Evolutionary conservation across 805 yeast genomes (phyloP).

Genomic region (Lipomyces sp.): DNA sequence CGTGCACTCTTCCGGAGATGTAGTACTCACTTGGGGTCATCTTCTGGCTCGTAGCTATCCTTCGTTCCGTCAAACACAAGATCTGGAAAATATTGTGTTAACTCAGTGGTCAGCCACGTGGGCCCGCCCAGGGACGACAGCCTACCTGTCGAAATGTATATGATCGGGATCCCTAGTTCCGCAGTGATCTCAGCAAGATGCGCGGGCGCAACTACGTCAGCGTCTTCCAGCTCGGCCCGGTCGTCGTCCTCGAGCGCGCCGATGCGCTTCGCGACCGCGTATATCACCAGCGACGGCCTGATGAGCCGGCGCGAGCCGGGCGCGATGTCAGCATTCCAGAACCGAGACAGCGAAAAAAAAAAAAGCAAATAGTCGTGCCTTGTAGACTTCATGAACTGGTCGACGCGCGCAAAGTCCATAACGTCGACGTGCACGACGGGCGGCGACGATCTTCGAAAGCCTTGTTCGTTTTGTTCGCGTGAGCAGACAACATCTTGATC

Average conservation of each 20-base stretch:
- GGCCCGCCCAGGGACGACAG: not conserved
- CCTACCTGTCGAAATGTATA: constrained; percentile 25
- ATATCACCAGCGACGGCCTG: constrained; percentile 23
- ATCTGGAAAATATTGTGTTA: constrained; percentile 4
- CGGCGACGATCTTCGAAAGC: constrained; percentile 10
- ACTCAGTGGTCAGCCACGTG: not conserved
- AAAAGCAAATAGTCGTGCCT: constrained; percentile 1
- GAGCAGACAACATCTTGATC: no score
- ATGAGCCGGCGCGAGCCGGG: no score
- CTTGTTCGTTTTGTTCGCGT: not conserved
- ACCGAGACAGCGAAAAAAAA: not conserved
- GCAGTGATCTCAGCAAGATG: constrained; percentile 16
- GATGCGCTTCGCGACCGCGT: constrained; percentile 26
- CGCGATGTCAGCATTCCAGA: not conserved
- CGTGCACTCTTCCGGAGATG: no score
- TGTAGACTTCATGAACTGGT: not conserved
- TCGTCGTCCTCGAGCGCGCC: constrained; percentile 14
- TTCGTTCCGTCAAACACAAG: constrained; percentile 26
- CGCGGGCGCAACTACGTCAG: constrained; percentile 16
- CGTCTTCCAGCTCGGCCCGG: constrained; percentile 8
- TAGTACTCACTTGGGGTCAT: constrained; percentile 15
- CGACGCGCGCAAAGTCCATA: constrained; percentile 1
- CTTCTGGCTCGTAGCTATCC: constrained; percentile 25
- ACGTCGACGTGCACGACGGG: constrained; percentile 14
- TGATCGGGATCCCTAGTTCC: constrained; percentile 14